Evolutionary conservation across 306 rosid genomes (phyloP), one percentile per base, ranked within the genome.

Genomic region (Citrullus mucosospermus): DNA sequence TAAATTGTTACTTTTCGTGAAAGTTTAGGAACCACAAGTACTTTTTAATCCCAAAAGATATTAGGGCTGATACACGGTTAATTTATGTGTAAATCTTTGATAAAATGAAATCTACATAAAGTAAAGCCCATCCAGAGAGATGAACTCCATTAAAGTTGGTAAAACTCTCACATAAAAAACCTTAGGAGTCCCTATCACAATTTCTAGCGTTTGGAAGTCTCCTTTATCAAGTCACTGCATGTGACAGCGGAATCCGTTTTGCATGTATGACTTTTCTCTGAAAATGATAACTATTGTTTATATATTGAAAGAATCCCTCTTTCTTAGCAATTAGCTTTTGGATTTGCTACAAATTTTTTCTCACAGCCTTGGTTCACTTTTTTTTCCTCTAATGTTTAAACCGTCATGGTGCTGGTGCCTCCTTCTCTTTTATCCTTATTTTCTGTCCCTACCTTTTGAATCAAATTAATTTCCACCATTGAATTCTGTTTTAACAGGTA

Each of bases 401-500:
- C 46, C 39, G n/a, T 70, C 57, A 12, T 46, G 38, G 34, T 44
- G 36, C 76, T 70, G 38, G 16, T 70, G 55, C 50, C 41, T 68
- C 75, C 76, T 22, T 44, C 25, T 8, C 25, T 36, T 65, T 36
- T 65, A 65, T 65, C 76, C 76, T 44, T 25, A 46, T 70, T 46
- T 18, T 22, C 20, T 15, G 57, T 46, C 57, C 36, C 48, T 70
- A 43, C 46, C 11, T 70, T 57, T 8, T 4, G 3, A 46, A 28
- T 25, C 34, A 8, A 20, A 71, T 46, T 46, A 46, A 71, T 71
- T 44, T 25, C 59, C 58, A 48, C 57, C 6, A 71, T 22, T 2
- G 6, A 71, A 71, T 71, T 71, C 59, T 63, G 53, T 59, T 83
- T 84, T 66, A 82, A 80, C 92, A 93, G 98, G 96, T 93, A 61